Evolutionary conservation across 805 yeast species (phyloP).

Genomic region (Metschnikowia drakensbergensis): DNA sequence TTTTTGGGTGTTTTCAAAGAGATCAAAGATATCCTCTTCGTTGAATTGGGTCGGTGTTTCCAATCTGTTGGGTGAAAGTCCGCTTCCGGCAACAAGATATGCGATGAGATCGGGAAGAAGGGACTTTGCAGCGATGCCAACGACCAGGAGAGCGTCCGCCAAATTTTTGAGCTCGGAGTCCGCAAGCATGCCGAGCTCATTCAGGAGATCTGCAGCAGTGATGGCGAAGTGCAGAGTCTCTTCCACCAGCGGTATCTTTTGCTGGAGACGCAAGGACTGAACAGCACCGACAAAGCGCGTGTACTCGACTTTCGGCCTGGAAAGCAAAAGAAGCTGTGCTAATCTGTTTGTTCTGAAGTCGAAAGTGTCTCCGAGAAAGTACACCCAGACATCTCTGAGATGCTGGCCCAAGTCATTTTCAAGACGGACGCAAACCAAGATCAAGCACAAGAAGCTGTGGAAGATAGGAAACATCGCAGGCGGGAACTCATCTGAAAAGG

Average conservation of each 20-base stretch:
- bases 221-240: slow-evolving; percentile 1
- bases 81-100: background rate
- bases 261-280: background rate
- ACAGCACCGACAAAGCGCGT: background rate
- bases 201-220: background rate
- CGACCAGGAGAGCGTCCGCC: background rate
- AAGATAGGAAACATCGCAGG: background rate
- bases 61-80: background rate
- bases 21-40: slow-evolving; percentile 15
- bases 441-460: slow-evolving; percentile 10
- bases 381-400: slow-evolving; percentile 3
- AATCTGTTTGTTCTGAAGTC: slow-evolving; percentile 5
- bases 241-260: background rate
- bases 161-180: background rate
- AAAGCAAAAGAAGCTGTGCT: slow-evolving; percentile 4
- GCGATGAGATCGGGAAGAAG: background rate
- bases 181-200: slow-evolving; percentile 4
- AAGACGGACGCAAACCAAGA: slow-evolving; percentile 8
- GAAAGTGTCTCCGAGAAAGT: slow-evolving; percentile 1
- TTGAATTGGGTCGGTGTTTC: slow-evolving; percentile 4
- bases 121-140: background rate
- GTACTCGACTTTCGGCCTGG: background rate
- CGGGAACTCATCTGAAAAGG: background rate
- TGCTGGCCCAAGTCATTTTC: background rate
- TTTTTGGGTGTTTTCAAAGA: slow-evolving; percentile 2